Conservation (phyloP, 1,139 yeast genomes). For the Suhomyces bokatorum region DNA sequence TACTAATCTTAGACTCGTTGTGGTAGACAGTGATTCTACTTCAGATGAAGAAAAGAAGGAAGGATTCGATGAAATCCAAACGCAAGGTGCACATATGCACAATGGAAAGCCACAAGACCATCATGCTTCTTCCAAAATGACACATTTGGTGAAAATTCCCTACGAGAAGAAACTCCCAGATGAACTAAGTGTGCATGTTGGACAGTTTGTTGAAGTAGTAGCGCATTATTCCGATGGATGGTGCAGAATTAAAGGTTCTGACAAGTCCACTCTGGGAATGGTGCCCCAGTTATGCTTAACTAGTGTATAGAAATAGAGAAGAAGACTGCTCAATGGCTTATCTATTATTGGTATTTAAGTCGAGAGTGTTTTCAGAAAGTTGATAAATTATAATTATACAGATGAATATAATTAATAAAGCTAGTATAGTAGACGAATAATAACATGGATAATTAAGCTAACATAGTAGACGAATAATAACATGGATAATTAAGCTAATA, state of each 20-base stretch:
- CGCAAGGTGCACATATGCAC: neutral
- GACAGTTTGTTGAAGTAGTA: slow-evolving; percentile 32
- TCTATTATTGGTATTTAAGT: too few species aligned
- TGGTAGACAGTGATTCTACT: neutral
- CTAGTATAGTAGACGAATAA: too few species aligned
- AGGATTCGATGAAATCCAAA: neutral
- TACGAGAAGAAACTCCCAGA: slow-evolving; percentile 34
- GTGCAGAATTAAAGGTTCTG: slow-evolving; percentile 28
- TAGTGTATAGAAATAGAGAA: neutral
- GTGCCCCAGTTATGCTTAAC: slow-evolving; percentile 36
- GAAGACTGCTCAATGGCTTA: too few species aligned
- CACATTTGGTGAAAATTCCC: slow-evolving; percentile 16
- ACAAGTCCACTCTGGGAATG: slow-evolving; percentile 21
- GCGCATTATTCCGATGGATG: slow-evolving; percentile 42
- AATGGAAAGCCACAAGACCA: neutral
- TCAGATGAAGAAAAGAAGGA: neutral
- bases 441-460: too few species aligned
- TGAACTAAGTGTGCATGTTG: slow-evolving; percentile 34
- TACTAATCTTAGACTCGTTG: slow-evolving; percentile 5
- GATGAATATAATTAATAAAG: too few species aligned
- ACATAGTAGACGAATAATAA: too few species aligned
- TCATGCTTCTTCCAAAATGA: neutral
- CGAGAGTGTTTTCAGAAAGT: too few species aligned
- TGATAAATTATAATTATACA: too few species aligned
- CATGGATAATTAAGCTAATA: too few species aligned